phyloP scores from a whole-genome alignment of 148 eudicot genomes.

The Gaultheria prostrata region DNA sequence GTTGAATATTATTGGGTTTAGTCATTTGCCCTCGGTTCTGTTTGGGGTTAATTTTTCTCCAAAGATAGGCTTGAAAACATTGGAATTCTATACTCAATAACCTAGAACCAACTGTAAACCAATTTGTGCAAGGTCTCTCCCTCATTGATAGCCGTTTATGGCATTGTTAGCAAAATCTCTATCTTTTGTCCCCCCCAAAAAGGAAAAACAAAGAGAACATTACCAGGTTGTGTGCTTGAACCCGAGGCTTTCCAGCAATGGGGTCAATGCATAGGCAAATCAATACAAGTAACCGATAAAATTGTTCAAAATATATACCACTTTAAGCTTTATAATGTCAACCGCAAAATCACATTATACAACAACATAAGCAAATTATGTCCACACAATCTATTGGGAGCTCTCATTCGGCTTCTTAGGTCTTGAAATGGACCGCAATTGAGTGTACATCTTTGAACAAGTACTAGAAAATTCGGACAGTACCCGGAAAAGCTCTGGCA shows the following conservation, averaged over 20 bases:
- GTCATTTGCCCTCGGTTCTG: background rate
- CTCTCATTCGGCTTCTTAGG: background rate
- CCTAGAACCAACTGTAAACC: background rate
- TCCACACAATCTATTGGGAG: background rate
- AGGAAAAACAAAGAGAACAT: background rate
- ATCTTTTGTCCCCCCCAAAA: background rate
- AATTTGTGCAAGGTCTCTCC: too few species aligned
- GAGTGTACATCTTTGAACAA: constrained; percentile 59
- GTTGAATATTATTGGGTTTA: background rate
- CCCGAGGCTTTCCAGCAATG: too few species aligned
- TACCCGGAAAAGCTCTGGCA: constrained; percentile 76
- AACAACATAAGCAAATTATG: constrained; percentile 2
- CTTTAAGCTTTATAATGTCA: background rate
- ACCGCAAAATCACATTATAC: background rate
- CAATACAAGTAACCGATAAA: background rate
- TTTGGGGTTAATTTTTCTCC: background rate
- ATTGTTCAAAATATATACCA: background rate
- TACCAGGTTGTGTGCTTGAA: background rate
- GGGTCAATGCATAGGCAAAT: background rate
- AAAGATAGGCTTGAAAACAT: background rate
- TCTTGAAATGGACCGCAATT: constrained; percentile 41
- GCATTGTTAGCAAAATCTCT: background rate
- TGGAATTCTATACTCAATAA: background rate
- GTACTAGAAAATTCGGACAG: constrained; percentile 54
- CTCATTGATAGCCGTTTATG: too few species aligned